Evolutionary conservation across 768 basidiomycete species (phyloP), one percentile per base, ranked within the genome.

Genomic region (Lentinula guzmanii): DNA sequence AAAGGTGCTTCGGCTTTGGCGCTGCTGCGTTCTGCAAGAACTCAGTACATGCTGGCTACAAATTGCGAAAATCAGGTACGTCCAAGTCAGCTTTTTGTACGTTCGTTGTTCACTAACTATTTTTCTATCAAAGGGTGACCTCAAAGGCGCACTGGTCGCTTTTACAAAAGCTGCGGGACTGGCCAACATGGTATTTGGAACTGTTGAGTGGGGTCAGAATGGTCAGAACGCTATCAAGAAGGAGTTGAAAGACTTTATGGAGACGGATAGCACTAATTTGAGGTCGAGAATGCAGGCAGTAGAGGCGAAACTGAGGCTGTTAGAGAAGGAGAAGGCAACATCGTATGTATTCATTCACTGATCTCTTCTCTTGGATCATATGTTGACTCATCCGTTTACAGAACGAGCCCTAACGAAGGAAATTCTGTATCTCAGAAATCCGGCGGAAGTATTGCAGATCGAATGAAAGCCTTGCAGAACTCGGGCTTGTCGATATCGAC

Each of bases 371-470:
- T n/a, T 48, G 46, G 8, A 60, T 45, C 33, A 42, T 43, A 35
- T 42, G 63, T 37, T 31, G 28, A 31, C 16, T 24, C 1, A 15
- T 35, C 16, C 21, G 15, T 39, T 2, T 34, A 52, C 28, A 41
- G 48, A 8, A 52, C 51, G 4, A 50, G 21, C 15, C 15, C 60
- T 42, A 70, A 72, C n/a, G 74, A 77, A 62, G 79, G 74, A 11
- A 48, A 24, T 41, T 71, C 79, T 15, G 75, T 77, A 45, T 72
- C 65, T 24, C 51, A 52, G 57, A 79, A 79, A 62, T 66, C 81
- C 2, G 87, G 85, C n/a, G 85, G 79, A 5, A 86, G 84, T 54
- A 91, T 96, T 62, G 89, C 89, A 28, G 93, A 93, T 75, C 83
- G 94, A 54, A 80, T 94, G 74, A 85, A 82, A 65, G 85, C 89